Percentiles rank a stretch among this genome's conserved stretches.
These are phyloP conservation scores for Pyrenophora teres DNA, from an alignment of 2,329 filamentous ascomycete species.

Conservation along the genomic window DNA sequence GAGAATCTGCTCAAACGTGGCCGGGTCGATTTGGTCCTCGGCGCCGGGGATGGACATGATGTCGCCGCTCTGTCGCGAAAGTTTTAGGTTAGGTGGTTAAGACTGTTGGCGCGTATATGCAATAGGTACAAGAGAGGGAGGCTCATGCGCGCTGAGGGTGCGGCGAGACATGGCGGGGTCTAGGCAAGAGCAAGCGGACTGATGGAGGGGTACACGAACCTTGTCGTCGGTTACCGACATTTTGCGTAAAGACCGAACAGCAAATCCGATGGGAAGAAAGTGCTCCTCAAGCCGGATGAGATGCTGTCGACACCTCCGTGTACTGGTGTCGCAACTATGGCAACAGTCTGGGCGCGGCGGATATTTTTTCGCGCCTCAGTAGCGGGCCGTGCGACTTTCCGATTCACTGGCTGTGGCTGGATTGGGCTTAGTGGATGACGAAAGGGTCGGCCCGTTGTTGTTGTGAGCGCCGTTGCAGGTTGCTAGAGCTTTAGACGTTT, in stretches of 20 bases:
- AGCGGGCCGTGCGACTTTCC: constrained; percentile 21
- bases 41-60: constrained; percentile 62
- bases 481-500: constrained; percentile 9
- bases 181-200: constrained; percentile 15
- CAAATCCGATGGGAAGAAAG: constrained; percentile 9
- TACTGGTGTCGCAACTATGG: constrained; percentile 26
- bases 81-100: constrained; percentile 7
- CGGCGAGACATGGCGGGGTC: constrained; percentile 19
- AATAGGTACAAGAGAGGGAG: not conserved
- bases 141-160: constrained; percentile 10
- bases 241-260: constrained; percentile 23
- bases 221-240: constrained; percentile 47
- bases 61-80: constrained; percentile 32
- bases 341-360: constrained; percentile 21
- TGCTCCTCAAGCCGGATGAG: constrained; percentile 19
- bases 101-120: constrained; percentile 1
- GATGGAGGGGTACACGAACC: constrained; percentile 45
- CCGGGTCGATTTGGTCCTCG: constrained; percentile 75
- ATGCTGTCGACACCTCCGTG: constrained; percentile 26
- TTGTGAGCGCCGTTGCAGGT: constrained; percentile 23
- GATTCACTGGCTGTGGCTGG: constrained; percentile 30
- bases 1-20: constrained; percentile 90
- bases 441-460: constrained; percentile 42
- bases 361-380: constrained; percentile 26
- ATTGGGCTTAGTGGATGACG: constrained; percentile 38